A percentile compares a stretch with the other conserved stretches of the same genome.
Evolutionary conservation across 257 asterid genomes (phyloP).

Genomic region (Ligustrum vulgare): DNA sequence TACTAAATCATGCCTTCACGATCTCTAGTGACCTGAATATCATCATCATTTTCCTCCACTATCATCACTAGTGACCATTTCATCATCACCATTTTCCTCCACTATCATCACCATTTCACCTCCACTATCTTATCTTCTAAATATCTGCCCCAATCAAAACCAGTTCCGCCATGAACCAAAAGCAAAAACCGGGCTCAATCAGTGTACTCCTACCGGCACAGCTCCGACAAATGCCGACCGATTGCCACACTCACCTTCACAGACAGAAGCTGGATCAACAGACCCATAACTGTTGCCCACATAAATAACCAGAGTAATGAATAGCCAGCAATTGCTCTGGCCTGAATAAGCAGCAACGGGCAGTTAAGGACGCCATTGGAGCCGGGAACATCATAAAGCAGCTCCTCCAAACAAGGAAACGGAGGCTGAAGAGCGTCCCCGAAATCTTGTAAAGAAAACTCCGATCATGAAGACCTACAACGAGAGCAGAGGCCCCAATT

Average conservation of each 20-base stretch:
- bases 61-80: too few relatives aligned
- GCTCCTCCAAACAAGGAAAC: slow-evolving; percentile 62
- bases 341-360: slow-evolving; percentile 67
- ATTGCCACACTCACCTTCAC: slow-evolving; percentile 87
- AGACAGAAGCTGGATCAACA: slow-evolving; percentile 77
- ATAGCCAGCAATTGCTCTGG: not conserved
- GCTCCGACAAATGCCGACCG: slow-evolving; percentile 92
- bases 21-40: too few relatives aligned
- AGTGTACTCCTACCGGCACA: slow-evolving; percentile 87
- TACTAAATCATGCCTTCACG: too few relatives aligned
- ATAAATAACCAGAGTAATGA: slow-evolving; percentile 66
- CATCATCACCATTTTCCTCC: too few relatives aligned
- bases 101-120: too few relatives aligned
- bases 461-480: slow-evolving; percentile 82
- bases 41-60: too few relatives aligned
- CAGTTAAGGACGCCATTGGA: slow-evolving; percentile 41
- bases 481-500: slow-evolving; percentile 85
- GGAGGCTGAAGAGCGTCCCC: slow-evolving; percentile 63
- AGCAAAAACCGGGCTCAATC: slow-evolving; percentile 68
- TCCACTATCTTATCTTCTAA: too few relatives aligned
- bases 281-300: slow-evolving; percentile 94
- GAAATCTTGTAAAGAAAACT: slow-evolving; percentile 76
- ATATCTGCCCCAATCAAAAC: slow-evolving; percentile 94
- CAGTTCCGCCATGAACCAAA: slow-evolving; percentile 94
- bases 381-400: slow-evolving; percentile 55